Conservation (phyloP, 257 asterid genomes). For the Solanum gracilifrons region DNA sequence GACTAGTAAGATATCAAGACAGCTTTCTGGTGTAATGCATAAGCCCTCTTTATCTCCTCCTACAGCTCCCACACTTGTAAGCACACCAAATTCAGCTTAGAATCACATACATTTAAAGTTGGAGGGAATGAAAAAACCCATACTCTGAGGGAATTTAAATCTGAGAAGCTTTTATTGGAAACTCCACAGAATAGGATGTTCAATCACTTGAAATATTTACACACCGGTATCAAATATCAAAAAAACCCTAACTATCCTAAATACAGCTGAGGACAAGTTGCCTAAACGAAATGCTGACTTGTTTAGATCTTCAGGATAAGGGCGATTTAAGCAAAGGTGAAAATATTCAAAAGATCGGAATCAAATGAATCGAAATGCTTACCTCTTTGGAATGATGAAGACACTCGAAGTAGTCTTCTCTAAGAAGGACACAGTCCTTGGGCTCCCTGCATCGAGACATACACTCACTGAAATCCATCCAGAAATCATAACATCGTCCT, state of each 20-base stretch:
- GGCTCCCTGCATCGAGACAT: constrained; percentile 94
- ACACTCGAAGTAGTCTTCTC: constrained; percentile 96
- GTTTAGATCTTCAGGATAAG: background rate
- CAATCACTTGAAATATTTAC: too few species aligned
- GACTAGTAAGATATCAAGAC: too few species aligned
- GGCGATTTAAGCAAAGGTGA: background rate
- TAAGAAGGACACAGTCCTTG: constrained; percentile 74
- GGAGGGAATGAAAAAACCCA: background rate
- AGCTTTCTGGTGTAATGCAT: background rate
- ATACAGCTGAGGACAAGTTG: background rate
- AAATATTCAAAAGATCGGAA: background rate
- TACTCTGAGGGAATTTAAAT: background rate
- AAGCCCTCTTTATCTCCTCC: background rate
- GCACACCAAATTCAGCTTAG: too few species aligned
- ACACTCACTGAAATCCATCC: constrained; percentile 95
- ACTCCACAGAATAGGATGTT: too few species aligned
- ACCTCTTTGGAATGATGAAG: constrained; percentile 98
- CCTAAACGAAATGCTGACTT: background rate
- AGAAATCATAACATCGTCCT: constrained; percentile 95
- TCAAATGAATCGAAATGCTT: background rate
- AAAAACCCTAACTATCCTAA: background rate
- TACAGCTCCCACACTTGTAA: background rate
- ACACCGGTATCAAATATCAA: background rate
- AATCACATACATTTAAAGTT: background rate
- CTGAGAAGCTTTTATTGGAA: background rate